Evolutionary conservation across 1,284 basidiomycete genomes (phyloP).

Genomic region (Sparassis latifolia): DNA sequence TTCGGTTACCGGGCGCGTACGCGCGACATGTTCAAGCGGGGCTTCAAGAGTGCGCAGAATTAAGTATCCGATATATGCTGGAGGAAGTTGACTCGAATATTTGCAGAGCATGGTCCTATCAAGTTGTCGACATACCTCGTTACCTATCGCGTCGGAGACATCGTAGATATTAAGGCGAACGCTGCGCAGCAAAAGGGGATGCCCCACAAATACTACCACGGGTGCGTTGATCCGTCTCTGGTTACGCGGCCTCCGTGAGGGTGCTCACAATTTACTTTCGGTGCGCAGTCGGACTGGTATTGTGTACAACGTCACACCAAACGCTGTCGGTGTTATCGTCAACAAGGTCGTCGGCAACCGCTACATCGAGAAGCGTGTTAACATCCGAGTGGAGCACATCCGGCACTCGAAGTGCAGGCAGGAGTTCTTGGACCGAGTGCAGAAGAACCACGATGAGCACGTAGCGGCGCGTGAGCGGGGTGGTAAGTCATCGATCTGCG

Average conservation of each 20-base stretch:
- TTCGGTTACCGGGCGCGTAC: conserved; percentile 99
- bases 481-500: conserved; percentile 48
- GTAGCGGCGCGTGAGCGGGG: conserved; percentile 85
- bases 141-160: conserved; percentile 94
- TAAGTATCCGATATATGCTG: conserved; percentile 8
- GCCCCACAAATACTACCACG: conserved; percentile 97
- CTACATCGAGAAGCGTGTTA: conserved; percentile 99
- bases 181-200: conserved; percentile 99
- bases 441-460: conserved; percentile 86
- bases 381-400: conserved; percentile 98
- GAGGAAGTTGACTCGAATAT: conserved; percentile 6
- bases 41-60: conserved; percentile 77
- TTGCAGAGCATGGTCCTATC: conserved; percentile 83
- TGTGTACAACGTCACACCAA: conserved; percentile 96
- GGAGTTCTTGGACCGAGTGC: conserved; percentile 96
- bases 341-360: conserved; percentile 99
- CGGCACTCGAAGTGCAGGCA: conserved; percentile 98
- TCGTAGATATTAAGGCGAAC: conserved; percentile 99
- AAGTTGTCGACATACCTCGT: conserved; percentile 92
- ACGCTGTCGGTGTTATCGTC: conserved; percentile 93
- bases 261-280: conserved; percentile 5
- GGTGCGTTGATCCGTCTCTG: conserved; percentile 40
- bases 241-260: not conserved
- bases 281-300: conserved; percentile 84
- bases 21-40: conserved; percentile 99